Conservation (phyloP, 2,329 filamentous ascomycete species). For the Colletotrichum sp. region DNA sequence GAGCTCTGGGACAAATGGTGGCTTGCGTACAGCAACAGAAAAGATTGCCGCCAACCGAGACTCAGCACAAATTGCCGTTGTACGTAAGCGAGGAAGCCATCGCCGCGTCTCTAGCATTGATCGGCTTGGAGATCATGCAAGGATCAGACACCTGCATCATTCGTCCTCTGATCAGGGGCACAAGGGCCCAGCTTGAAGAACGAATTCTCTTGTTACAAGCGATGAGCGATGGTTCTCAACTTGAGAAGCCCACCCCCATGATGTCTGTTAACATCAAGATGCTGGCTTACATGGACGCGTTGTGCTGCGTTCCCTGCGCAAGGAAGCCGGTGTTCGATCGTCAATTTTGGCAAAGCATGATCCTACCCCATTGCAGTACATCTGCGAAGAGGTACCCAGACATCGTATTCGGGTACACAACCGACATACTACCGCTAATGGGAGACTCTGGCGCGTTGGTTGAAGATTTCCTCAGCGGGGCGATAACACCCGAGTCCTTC, state of each 20-base stretch:
- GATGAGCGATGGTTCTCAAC: background rate
- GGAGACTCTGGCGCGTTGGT: background rate
- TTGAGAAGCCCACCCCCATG: background rate
- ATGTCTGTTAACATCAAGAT: slow-evolving; percentile 8
- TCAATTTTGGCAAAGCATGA: background rate
- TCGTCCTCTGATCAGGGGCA: background rate
- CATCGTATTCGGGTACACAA: slow-evolving; percentile 5
- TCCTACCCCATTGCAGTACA: background rate
- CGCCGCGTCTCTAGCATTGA: background rate
- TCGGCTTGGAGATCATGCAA: slow-evolving; percentile 9
- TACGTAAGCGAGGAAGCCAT: slow-evolving; percentile 1
- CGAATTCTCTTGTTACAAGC: background rate
- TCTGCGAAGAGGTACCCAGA: background rate
- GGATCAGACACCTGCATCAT: background rate
- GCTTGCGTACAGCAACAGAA: background rate
- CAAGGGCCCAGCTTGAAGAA: background rate
- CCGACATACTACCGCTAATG: background rate
- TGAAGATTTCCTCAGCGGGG: background rate
- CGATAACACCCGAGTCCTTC: background rate
- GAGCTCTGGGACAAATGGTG: background rate
- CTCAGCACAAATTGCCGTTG: background rate
- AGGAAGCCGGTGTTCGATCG: background rate
- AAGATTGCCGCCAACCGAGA: background rate
- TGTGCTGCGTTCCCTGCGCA: slow-evolving; percentile 12
- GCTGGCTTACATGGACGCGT: slow-evolving; percentile 9